phyloP scores from a whole-genome alignment of 2,329 filamentous ascomycete species.

The Calonectria fujianensis region DNA sequence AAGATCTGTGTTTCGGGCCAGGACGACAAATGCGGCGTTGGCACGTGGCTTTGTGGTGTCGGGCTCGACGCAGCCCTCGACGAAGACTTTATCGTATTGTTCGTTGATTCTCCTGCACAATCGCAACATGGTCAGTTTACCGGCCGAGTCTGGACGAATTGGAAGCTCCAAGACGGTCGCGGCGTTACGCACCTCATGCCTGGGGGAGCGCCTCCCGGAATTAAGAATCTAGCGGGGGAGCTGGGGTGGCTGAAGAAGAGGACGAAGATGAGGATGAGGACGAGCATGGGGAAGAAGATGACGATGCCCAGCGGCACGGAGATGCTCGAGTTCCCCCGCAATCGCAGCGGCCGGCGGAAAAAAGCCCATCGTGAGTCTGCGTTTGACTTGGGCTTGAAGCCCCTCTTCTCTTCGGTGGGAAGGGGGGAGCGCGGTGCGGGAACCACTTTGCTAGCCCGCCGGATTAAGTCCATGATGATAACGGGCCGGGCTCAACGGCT shows the following conservation, averaged over 20 bases:
- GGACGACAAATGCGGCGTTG: slow-evolving; percentile 96
- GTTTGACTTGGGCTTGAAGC: slow-evolving; percentile 60
- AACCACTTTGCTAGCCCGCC: slow-evolving; percentile 72
- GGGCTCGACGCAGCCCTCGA: slow-evolving; percentile 89
- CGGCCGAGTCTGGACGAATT: not conserved
- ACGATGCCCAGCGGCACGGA: slow-evolving; percentile 95
- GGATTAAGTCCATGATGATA: slow-evolving; percentile 74
- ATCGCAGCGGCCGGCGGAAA: slow-evolving; percentile 88
- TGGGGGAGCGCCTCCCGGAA: slow-evolving; percentile 91
- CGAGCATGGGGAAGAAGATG: slow-evolving; percentile 92
- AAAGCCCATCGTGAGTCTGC: slow-evolving; percentile 80
- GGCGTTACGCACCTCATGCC: slow-evolving; percentile 83
- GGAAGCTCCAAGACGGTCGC: not conserved
- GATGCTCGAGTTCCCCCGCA: slow-evolving; percentile 93
- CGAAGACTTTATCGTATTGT: slow-evolving; percentile 97
- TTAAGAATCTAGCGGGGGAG: slow-evolving; percentile 86
- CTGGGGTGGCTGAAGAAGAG: slow-evolving; percentile 92
- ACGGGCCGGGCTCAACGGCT: slow-evolving; percentile 60
- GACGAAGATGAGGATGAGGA: slow-evolving; percentile 92
- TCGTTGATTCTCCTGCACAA: slow-evolving; percentile 91
- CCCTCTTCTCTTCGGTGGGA: slow-evolving; percentile 70
- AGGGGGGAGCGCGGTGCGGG: slow-evolving; percentile 66
- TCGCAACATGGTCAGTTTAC: slow-evolving; percentile 43
- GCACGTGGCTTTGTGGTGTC: slow-evolving; percentile 87
- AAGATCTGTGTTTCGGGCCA: slow-evolving; percentile 96